Evolutionary conservation across 2,329 filamentous ascomycete genomes (phyloP).

Genomic region (Clathrospora elynae): DNA sequence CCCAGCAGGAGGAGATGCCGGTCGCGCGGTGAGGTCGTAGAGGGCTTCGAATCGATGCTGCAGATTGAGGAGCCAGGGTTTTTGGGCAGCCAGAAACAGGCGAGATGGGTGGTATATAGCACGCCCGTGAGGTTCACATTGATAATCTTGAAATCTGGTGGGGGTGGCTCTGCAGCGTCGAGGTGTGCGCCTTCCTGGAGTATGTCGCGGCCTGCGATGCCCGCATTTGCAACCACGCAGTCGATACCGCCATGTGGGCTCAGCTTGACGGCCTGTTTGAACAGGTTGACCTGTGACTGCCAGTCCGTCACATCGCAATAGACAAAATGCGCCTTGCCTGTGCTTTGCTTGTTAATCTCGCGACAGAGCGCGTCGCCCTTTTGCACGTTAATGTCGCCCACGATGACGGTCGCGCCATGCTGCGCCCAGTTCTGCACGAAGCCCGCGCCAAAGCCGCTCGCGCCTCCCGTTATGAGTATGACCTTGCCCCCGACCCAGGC

Average conservation of each 20-base stretch:
- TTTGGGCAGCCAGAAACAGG: conserved; percentile 62
- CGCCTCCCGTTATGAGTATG: conserved; percentile 49
- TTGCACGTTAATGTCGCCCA: conserved; percentile 65
- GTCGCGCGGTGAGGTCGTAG: conserved; percentile 50
- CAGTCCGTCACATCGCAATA: conserved; percentile 69
- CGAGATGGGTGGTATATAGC: conserved; percentile 68
- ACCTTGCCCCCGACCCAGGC: conserved; percentile 47
- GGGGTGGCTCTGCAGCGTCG: conserved; percentile 53
- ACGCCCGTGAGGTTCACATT: conserved; percentile 69
- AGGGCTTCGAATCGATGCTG: conserved; percentile 39
- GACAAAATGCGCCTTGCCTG: conserved; percentile 59
- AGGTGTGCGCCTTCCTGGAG: conserved; percentile 58
- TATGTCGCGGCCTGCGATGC: conserved; percentile 55
- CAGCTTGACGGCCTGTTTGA: conserved; percentile 61
- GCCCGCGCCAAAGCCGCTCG: conserved; percentile 48
- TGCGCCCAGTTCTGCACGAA: conserved; percentile 48
- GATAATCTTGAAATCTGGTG: conserved; percentile 60
- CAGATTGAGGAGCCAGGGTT: conserved; percentile 54
- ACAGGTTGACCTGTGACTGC: conserved; percentile 67
- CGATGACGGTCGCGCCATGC: conserved; percentile 61
- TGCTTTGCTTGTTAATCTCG: conserved; percentile 54
- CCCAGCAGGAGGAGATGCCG: conserved; percentile 67
- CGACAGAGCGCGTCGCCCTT: conserved; percentile 62
- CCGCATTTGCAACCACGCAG: conserved; percentile 69
- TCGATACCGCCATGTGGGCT: conserved; percentile 64